Evolutionary conservation across 352 stramenopile species (phyloP).

Genomic region (Pythium aquatile): DNA sequence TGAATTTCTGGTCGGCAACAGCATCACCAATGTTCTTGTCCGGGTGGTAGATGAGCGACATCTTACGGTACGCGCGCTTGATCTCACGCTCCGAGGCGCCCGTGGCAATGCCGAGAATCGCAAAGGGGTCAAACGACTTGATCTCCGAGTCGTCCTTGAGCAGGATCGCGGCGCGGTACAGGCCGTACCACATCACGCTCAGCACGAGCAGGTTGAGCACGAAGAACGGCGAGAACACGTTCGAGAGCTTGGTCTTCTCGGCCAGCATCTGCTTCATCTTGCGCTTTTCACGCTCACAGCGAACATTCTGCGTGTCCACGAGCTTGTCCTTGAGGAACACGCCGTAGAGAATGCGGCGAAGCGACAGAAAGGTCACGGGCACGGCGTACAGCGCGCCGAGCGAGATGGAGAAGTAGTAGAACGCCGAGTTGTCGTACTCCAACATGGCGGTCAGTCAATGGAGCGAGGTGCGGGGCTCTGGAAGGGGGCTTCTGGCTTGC

Average conservation of each 20-base stretch:
- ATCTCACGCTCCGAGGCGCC: constrained; percentile 93
- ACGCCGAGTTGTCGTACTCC: constrained; percentile 99
- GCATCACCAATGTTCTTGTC: constrained; percentile 98
- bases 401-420: constrained; percentile 99
- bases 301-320: constrained; percentile 82
- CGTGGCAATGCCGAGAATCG: constrained; percentile 93
- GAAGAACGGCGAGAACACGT: constrained; percentile 81
- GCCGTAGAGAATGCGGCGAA: constrained; percentile 85
- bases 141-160: constrained; percentile 97
- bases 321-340: constrained; percentile 87
- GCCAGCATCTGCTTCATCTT: constrained; percentile 86
- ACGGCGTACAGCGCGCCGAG: constrained; percentile 96
- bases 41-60: constrained; percentile 92
- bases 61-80: constrained; percentile 94
- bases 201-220: constrained; percentile 76
- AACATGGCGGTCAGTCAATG: constrained; percentile 69
- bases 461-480: not conserved
- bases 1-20: constrained; percentile 97
- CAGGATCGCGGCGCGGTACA: constrained; percentile 89
- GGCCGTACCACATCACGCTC: constrained; percentile 68
- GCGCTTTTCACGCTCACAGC: constrained; percentile 77
- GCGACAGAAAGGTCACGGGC: constrained; percentile 91
- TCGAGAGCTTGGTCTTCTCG: constrained; percentile 83
- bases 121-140: constrained; percentile 98
- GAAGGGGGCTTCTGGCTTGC: constrained; percentile 4